Evolutionary conservation across 2,329 filamentous ascomycete genomes (phyloP).

Genomic region (Epichloe scottii): DNA sequence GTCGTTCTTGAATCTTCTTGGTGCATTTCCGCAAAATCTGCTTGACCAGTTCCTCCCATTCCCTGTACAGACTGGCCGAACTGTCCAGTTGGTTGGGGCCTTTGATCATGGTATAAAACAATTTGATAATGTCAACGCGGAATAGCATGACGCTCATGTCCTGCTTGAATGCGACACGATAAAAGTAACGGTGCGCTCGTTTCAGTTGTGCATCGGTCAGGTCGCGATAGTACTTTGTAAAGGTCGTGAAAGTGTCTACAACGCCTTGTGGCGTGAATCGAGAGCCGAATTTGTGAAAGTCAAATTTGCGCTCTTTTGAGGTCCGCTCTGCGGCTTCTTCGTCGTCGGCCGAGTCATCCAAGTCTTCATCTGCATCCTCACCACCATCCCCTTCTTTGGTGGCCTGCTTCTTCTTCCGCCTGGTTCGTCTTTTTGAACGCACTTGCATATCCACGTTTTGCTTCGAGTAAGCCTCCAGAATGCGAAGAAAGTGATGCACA

Average conservation of each 20-base stretch:
- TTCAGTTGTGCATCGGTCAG: constrained; percentile 72
- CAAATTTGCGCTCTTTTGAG: constrained; percentile 79
- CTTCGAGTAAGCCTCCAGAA: constrained; percentile 87
- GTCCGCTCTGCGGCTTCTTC: constrained; percentile 56
- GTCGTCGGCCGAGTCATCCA: constrained; percentile 62
- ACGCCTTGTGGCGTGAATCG: constrained; percentile 76
- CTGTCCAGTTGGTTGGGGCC: constrained; percentile 66
- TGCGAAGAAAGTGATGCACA: constrained; percentile 79
- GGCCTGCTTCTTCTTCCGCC: constrained; percentile 62
- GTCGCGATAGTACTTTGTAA: constrained; percentile 70
- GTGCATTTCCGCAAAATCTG: constrained; percentile 73
- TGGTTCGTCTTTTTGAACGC: constrained; percentile 64
- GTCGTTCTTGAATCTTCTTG: constrained; percentile 74
- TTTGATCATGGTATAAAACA: constrained; percentile 87
- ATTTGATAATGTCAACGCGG: constrained; percentile 76
- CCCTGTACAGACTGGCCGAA: constrained; percentile 55
- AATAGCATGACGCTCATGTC: constrained; percentile 82
- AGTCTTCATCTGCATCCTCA: constrained; percentile 41
- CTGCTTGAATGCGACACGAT: constrained; percentile 88
- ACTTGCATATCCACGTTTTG: constrained; percentile 91
- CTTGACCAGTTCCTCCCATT: constrained; percentile 83
- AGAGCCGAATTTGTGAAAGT: constrained; percentile 72
- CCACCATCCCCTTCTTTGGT: constrained; percentile 27
- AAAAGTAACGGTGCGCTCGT: constrained; percentile 85
- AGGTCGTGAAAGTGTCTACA: constrained; percentile 76